Evolutionary conservation across 352 stramenopile genomes (phyloP).

Genomic region (Phytophthora sojae): DNA sequence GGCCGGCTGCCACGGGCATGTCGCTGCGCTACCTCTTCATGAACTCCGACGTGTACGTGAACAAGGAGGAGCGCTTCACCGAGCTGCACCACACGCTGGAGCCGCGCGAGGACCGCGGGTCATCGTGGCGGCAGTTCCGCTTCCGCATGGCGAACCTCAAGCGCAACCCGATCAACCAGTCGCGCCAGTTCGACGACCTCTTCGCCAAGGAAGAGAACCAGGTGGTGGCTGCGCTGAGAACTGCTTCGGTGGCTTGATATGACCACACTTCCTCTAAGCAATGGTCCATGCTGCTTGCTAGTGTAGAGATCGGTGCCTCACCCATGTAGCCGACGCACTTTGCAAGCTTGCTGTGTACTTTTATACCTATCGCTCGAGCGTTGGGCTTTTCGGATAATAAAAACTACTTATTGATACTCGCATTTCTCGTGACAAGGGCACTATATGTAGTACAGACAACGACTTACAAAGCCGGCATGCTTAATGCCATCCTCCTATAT

Average conservation of each 20-base stretch:
- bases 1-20: slow-evolving; percentile 39
- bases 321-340: neutral
- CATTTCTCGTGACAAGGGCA: too few species aligned
- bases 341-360: neutral
- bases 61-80: slow-evolving; percentile 63
- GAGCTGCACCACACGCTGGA: slow-evolving; percentile 49
- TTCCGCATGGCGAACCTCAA: slow-evolving; percentile 72
- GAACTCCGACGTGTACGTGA: slow-evolving; percentile 73
- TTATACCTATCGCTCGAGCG: neutral
- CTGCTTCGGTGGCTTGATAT: too few species aligned
- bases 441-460: too few species aligned
- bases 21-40: slow-evolving; percentile 55
- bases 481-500: too few species aligned
- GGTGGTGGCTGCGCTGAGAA: neutral
- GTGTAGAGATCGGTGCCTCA: neutral
- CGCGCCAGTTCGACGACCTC: slow-evolving; percentile 4
- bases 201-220: slow-evolving; percentile 4
- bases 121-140: slow-evolving; percentile 68
- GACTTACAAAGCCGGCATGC: too few species aligned
- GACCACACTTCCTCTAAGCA: too few species aligned
- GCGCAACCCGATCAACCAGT: slow-evolving; percentile 42
- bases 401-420: neutral
- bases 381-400: neutral
- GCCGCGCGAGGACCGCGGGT: slow-evolving; percentile 42
- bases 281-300: neutral